A percentile compares a stretch with the other conserved stretches of the same genome.
Conservation (phyloP, 1,284 basidiomycete species). For the Apiotrichum gamsii region DNA sequence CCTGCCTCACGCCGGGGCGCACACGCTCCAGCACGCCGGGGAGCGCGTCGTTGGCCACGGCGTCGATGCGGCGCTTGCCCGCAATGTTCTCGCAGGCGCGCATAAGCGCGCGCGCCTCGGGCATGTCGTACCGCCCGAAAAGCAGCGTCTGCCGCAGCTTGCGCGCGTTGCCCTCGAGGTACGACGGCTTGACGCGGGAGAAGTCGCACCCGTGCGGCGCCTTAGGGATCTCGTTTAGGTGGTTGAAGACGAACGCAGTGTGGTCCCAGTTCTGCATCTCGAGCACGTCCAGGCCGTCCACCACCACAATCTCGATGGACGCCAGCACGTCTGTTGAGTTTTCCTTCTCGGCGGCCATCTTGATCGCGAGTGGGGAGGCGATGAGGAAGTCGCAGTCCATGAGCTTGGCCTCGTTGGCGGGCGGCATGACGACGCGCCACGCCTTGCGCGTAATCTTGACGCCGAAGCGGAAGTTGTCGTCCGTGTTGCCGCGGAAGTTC, state of each 20-base stretch:
- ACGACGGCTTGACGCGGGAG: slow-evolving; percentile 95
- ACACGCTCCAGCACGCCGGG: slow-evolving; percentile 59
- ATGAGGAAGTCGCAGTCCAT: slow-evolving; percentile 79
- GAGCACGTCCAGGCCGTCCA: slow-evolving; percentile 88
- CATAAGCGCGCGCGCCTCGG: slow-evolving; percentile 77
- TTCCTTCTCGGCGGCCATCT: slow-evolving; percentile 91
- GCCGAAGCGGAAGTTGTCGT: slow-evolving; percentile 90
- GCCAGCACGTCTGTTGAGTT: slow-evolving; percentile 84
- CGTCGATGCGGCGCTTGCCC: slow-evolving; percentile 69
- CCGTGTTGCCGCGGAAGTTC: slow-evolving; percentile 93
- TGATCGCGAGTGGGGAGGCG: slow-evolving; percentile 84
- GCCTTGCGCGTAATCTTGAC: slow-evolving; percentile 88
- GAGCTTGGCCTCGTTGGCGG: slow-evolving; percentile 44
- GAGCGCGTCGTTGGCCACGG: slow-evolving; percentile 48
- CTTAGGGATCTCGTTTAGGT: slow-evolving; percentile 82
- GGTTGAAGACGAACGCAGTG: slow-evolving; percentile 72
- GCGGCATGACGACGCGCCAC: slow-evolving; percentile 70
- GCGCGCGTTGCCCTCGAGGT: slow-evolving; percentile 77
- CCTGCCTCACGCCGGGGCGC: slow-evolving; percentile 71
- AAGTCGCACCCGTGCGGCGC: slow-evolving; percentile 92
- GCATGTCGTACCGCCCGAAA: slow-evolving; percentile 81
- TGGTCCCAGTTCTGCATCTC: slow-evolving; percentile 99
- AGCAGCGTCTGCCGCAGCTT: slow-evolving; percentile 85
- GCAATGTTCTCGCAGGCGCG: slow-evolving; percentile 68
- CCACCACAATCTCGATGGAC: slow-evolving; percentile 86